A percentile compares a stretch with the other conserved stretches of the same genome.
Conservation (phyloP, 2,329 filamentous ascomycete genomes). For the Colletotrichum viniferum region DNA sequence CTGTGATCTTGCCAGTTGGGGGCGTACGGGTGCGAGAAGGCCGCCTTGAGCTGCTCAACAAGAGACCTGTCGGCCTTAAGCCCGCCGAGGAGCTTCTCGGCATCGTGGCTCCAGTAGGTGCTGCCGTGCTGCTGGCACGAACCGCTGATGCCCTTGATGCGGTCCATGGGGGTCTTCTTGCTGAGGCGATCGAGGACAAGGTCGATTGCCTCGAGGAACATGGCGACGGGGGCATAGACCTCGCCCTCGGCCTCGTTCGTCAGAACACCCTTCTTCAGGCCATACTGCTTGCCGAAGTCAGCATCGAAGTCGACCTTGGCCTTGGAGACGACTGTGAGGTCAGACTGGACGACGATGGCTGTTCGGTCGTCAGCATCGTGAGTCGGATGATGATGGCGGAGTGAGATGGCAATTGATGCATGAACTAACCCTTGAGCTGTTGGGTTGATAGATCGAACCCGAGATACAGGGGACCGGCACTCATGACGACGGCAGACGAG, state of each 20-base stretch:
- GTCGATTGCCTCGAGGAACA: constrained; percentile 95
- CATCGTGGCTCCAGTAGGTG: constrained; percentile 84
- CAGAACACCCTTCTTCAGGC: constrained; percentile 85
- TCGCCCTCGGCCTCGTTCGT: constrained; percentile 83
- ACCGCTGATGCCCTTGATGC: constrained; percentile 82
- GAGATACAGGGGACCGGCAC: constrained; percentile 71
- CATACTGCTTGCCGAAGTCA: constrained; percentile 75
- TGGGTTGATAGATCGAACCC: constrained; percentile 97
- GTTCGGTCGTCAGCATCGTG: constrained; percentile 4
- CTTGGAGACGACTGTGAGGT: constrained; percentile 80
- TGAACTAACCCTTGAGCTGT: constrained; percentile 79
- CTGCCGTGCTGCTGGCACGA: constrained; percentile 98
- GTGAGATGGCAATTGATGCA: not conserved
- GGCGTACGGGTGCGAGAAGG: constrained; percentile 84
- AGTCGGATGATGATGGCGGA: not conserved
- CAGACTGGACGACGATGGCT: constrained; percentile 84
- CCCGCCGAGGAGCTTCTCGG: constrained; percentile 64
- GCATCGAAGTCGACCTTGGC: constrained; percentile 96
- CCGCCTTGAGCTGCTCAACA: constrained; percentile 72
- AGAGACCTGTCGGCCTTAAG: constrained; percentile 68
- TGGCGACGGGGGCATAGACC: constrained; percentile 88
- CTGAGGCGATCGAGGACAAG: constrained; percentile 78
- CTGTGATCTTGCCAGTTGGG: constrained; percentile 99
- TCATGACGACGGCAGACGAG: not conserved
- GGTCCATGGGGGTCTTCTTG: constrained; percentile 66